Conservation (phyloP, 2,329 filamentous ascomycete genomes). For the Remersonia thermophila region DNA sequence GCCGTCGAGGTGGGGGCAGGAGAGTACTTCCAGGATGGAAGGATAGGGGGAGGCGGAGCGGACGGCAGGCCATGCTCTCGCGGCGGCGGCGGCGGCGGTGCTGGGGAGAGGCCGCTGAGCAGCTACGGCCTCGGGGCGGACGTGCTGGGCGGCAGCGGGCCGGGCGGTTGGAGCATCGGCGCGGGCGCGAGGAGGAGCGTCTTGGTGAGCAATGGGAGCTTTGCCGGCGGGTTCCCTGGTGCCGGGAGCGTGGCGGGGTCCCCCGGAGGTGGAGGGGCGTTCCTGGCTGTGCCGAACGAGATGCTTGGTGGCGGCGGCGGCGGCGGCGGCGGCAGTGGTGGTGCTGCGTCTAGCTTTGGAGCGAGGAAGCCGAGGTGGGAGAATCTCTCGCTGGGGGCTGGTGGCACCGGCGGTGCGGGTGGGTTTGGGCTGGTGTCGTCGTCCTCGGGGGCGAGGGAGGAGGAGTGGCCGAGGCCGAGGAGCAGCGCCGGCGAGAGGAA, state of each 20-base stretch:
- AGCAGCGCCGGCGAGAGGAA: slow-evolving; percentile 15
- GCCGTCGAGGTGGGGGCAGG: slow-evolving; percentile 31
- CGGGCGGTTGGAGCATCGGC: slow-evolving; percentile 36
- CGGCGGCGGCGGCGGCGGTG: slow-evolving; percentile 18
- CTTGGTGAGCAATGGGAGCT: slow-evolving; percentile 26
- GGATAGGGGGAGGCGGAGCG: slow-evolving; percentile 16
- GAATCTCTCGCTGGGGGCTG: not conserved
- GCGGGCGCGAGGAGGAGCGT: slow-evolving; percentile 40
- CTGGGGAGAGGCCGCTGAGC: slow-evolving; percentile 36
- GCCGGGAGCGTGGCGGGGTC: not conserved
- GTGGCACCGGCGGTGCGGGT: not conserved
- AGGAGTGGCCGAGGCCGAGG: slow-evolving; percentile 17
- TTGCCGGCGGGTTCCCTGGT: not conserved
- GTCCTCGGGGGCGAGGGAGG: slow-evolving; percentile 3
- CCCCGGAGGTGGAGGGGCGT: slow-evolving; percentile 34
- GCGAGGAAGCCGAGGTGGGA: not conserved
- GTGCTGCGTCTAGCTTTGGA: too few species aligned
- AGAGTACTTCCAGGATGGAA: slow-evolving; percentile 21
- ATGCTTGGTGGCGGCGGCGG: not conserved
- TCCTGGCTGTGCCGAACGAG: slow-evolving; percentile 37
- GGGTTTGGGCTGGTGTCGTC: too few species aligned
- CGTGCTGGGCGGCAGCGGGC: slow-evolving; percentile 24
- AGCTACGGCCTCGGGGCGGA: slow-evolving; percentile 46
- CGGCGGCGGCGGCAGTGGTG: not conserved
- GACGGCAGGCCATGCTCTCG: slow-evolving; percentile 16